Evolutionary conservation across 192 early-diverging fungal genomes (phyloP), one percentile per base, ranked within the genome.

Genomic region (Umbelopsis sp.): DNA sequence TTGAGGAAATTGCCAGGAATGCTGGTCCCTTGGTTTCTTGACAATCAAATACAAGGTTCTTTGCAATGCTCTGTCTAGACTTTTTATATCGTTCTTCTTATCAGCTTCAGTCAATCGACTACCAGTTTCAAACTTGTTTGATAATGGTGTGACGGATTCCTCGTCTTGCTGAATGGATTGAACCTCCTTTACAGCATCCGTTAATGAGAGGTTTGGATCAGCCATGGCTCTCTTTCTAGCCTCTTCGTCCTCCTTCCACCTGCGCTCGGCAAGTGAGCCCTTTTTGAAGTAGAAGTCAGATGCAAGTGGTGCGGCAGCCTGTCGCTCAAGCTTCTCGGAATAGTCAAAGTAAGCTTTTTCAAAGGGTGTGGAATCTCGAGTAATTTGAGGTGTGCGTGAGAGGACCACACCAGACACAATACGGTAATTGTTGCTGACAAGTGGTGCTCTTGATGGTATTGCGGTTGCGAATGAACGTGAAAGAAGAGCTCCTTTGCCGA

Each of bases 41-140:
- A 95, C 91, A 64, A 95, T 82, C 50, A 97, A 73, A 81, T 92
- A 97, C 71, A 97, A 78, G 18, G 91, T 92, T 73, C 89, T 66
- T 61, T 91, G 82, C 69, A 94, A 85, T 44, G 80, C 84, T 69
- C 95, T 85, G 82, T 97, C 91, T 71, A 95, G 75, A n/a, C 85
- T 89, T 76, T 79, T 87, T 15, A 86, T 52, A 71, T 94, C 91
- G 21, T 89, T 83, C 16, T 58, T 77, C 25, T 71, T 76, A 74
- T 96, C 93, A 1, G 88, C 89, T 65, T 85, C 78, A 7, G 90
- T 92, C 35, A 82, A 69, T 33, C 90, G 67, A 33, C 81, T 78
- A 45, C 82, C 82, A 46, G 86, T 80, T 27, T 82, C 83, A 21
- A 93, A 66, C 71, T 91, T 74, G 49, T 35, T 66, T 25, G 35